Conservation (phyloP, 345 rosid species). For the Salix udensis region DNA sequence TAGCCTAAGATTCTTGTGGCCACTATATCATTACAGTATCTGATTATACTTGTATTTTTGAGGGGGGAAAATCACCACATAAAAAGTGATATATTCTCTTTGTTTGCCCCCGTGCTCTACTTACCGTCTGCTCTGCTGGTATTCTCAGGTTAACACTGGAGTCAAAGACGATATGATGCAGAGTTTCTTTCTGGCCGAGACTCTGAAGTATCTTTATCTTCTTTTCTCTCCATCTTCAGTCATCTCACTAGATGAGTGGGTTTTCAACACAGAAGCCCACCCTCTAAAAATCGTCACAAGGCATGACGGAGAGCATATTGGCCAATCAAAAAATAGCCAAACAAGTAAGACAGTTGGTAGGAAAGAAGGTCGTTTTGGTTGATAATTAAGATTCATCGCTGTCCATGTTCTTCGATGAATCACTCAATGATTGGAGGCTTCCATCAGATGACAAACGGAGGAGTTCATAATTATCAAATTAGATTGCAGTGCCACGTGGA, state of each 20-base stretch:
- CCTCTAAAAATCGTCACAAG: conserved; percentile 60
- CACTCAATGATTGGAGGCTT: neutral
- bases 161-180: conserved; percentile 94
- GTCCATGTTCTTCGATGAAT: neutral
- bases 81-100: neutral
- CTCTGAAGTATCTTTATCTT: conserved; percentile 83
- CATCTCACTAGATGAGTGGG: conserved; percentile 92
- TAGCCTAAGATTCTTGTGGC: neutral
- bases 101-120: neutral
- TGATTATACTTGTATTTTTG: neutral
- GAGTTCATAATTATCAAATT: neutral
- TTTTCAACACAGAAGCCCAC: conserved; percentile 97
- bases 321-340: neutral
- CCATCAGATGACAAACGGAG: neutral
- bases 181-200: conserved; percentile 96
- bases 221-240: conserved; percentile 81
- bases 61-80: neutral
- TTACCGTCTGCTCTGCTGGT: neutral
- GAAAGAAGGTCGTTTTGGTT: conserved; percentile 18
- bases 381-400: neutral
- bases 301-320: neutral
- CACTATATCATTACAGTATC: neutral
- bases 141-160: conserved; percentile 71
- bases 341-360: conserved; percentile 4
- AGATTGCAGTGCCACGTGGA: neutral